Evolutionary conservation across 1,284 basidiomycete genomes (phyloP).

Genomic region (Inonotus obliquus): DNA sequence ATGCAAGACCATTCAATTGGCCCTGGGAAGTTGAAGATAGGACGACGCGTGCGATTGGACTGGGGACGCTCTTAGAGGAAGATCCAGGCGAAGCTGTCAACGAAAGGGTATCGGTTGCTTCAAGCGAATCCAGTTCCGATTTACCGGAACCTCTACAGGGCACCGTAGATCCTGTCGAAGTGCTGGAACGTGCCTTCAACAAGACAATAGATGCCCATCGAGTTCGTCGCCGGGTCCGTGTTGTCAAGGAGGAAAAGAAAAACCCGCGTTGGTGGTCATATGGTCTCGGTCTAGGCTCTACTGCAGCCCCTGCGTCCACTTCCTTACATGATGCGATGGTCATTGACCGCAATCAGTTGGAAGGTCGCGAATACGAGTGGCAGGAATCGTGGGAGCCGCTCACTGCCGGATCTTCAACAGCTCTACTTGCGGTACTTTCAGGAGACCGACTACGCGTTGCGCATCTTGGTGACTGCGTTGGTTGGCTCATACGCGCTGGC

Average conservation of each 20-base stretch:
- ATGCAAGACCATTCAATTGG: constrained; percentile 16
- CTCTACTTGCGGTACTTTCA: constrained; percentile 55
- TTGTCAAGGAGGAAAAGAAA: background rate
- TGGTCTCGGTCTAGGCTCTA: background rate
- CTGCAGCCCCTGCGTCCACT: background rate
- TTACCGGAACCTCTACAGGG: background rate
- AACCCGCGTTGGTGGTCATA: constrained; percentile 7
- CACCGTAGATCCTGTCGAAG: constrained; percentile 19
- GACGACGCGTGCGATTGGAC: background rate
- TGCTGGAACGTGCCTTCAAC: constrained; percentile 20
- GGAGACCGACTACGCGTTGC: constrained; percentile 44
- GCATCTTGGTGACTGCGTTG: constrained; percentile 90
- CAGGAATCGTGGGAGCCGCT: constrained; percentile 32
- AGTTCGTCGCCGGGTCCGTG: background rate
- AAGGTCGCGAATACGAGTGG: background rate
- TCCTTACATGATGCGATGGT: background rate
- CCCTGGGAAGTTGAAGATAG: constrained; percentile 6
- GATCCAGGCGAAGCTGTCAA: background rate
- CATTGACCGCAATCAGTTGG: background rate
- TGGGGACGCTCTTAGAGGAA: constrained; percentile 3
- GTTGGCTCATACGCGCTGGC: constrained; percentile 77
- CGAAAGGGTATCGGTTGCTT: background rate
- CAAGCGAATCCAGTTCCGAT: background rate
- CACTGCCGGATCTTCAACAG: constrained; percentile 62
- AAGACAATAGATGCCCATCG: constrained; percentile 13